These are phyloP conservation scores for Chloranthus sessilifolius DNA, from an alignment of 164 flowering plant genomes.

Conservation along the genomic window DNA sequence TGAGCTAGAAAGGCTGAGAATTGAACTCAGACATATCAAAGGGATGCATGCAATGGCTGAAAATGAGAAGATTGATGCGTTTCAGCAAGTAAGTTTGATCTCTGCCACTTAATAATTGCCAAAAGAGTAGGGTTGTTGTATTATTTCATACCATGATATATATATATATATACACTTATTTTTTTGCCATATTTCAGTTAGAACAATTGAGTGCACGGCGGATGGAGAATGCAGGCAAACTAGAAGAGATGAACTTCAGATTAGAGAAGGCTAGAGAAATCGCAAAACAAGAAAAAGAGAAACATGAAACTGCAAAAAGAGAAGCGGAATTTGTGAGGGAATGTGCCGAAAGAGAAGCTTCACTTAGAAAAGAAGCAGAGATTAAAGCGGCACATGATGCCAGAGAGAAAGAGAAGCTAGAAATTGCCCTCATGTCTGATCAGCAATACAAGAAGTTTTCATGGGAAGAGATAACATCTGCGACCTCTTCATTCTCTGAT, in stretches of 20 bases:
- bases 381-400: constrained; percentile 41
- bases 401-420: constrained; percentile 57
- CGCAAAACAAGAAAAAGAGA: constrained; percentile 52
- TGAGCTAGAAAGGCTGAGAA: constrained; percentile 78
- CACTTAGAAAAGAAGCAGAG: constrained; percentile 55
- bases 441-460: constrained; percentile 49
- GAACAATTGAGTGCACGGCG: constrained; percentile 38
- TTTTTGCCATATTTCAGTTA: constrained; percentile 32
- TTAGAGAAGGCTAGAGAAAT: constrained; percentile 53
- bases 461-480: constrained; percentile 76
- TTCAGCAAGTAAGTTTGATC: constrained; percentile 48
- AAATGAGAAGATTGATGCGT: constrained; percentile 61
- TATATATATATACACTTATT: background rate
- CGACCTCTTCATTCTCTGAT: constrained; percentile 75
- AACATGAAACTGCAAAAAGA: constrained; percentile 44
- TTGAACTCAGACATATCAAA: constrained; percentile 69
- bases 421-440: constrained; percentile 30
- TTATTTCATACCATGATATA: too few species aligned
- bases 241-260: constrained; percentile 39
- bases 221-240: constrained; percentile 48
- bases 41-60: constrained; percentile 77
- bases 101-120: background rate
- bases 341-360: constrained; percentile 55
- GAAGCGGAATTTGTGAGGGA: constrained; percentile 49
- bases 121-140: background rate